Evolutionary conservation across 306 rosid species (phyloP).

Genomic region (Dryas octopetala): DNA sequence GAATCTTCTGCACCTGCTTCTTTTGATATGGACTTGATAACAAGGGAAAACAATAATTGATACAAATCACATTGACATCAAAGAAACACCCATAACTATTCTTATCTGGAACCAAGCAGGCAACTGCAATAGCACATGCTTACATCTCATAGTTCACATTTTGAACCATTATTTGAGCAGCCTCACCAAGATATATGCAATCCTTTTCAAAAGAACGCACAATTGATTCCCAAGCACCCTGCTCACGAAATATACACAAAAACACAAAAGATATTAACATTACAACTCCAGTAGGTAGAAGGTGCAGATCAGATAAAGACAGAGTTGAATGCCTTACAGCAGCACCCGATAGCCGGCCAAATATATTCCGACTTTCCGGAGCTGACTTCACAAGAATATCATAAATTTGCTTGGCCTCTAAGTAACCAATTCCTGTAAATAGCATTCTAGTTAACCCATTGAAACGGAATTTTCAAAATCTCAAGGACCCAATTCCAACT

Average conservation of each 20-base stretch:
- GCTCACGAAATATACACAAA: conserved; percentile 15
- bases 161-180: conserved; percentile 79
- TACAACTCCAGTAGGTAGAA: background rate
- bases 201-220: conserved; percentile 76
- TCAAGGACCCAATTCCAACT: background rate
- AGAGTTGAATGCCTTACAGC: conserved; percentile 53
- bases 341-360: conserved; percentile 86
- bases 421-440: conserved; percentile 70
- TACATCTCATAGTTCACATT: conserved; percentile 95
- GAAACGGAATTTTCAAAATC: background rate
- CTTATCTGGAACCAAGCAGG: background rate
- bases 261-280: background rate
- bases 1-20: conserved; percentile 92
- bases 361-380: conserved; percentile 83
- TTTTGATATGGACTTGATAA: conserved; percentile 79
- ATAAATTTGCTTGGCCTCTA: conserved; percentile 75
- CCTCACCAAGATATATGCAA: conserved; percentile 89
- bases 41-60: conserved; percentile 16
- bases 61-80: conserved; percentile 8
- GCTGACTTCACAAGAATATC: conserved; percentile 67
- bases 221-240: conserved; percentile 92
- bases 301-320: conserved; percentile 7
- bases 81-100: background rate
- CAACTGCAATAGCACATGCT: conserved; percentile 33
- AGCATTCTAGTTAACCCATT: conserved; percentile 18